Conservation (phyloP, 306 rosid genomes). For the Citrullus amarus region DNA sequence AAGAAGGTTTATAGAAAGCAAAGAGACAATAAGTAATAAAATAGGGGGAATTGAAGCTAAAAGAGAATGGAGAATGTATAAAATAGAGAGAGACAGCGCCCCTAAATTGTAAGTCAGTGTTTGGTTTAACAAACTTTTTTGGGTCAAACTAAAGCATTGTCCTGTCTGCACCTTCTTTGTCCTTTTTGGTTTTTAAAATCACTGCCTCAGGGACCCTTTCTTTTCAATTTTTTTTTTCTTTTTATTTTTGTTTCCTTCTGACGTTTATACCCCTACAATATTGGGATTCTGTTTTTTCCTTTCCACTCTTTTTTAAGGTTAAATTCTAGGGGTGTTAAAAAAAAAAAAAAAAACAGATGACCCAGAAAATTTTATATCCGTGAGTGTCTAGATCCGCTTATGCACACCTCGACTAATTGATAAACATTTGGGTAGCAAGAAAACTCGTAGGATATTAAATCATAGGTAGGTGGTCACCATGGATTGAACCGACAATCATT, state of each 20-base stretch:
- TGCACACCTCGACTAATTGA: too few relatives aligned
- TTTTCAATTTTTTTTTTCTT: not conserved
- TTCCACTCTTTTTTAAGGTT: too few relatives aligned
- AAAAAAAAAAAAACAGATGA: too few relatives aligned
- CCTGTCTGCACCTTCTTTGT: conserved; percentile 5
- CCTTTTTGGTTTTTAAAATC: conserved; percentile 2
- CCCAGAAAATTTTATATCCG: too few relatives aligned
- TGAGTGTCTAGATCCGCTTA: too few relatives aligned
- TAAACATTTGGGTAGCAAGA: too few relatives aligned
- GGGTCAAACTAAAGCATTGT: conserved; percentile 12
- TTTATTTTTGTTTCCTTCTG: not conserved
- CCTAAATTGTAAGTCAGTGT: not conserved
- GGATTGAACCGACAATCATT: too few relatives aligned
- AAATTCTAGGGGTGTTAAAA: too few relatives aligned
- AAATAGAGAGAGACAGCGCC: not conserved
- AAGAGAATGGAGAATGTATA: not conserved
- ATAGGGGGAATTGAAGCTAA: not conserved
- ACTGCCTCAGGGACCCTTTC: not conserved
- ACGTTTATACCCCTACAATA: not conserved
- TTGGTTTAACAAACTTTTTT: conserved; percentile 1
- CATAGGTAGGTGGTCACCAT: too few relatives aligned
- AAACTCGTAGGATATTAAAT: too few relatives aligned
- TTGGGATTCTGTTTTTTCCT: not conserved
- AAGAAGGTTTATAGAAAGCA: not conserved
- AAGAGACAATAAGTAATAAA: not conserved